Conservation (phyloP, 768 basidiomycete genomes). For the Coprinopsis marcescibilis region DNA sequence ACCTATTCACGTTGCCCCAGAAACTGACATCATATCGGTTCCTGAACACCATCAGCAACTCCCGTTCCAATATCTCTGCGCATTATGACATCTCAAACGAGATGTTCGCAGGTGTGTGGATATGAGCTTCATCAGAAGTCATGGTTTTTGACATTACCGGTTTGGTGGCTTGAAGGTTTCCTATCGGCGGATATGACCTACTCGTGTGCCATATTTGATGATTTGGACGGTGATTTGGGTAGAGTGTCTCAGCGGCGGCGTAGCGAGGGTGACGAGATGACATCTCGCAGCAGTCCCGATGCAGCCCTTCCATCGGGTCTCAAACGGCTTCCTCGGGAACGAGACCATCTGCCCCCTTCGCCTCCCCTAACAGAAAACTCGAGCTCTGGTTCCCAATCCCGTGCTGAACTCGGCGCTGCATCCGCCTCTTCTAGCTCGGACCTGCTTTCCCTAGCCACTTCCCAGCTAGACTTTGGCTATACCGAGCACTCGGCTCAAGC, state of each 20-base stretch:
- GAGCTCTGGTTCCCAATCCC: not conserved
- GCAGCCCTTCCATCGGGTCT: not conserved
- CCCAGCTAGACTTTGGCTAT: too few relatives aligned
- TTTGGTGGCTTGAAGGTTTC: slow-evolving; percentile 45
- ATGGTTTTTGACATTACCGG: not conserved
- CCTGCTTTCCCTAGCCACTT: not conserved
- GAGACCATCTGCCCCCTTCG: not conserved
- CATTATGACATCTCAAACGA: slow-evolving; percentile 78
- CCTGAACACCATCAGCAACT: slow-evolving; percentile 59
- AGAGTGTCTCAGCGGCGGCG: not conserved
- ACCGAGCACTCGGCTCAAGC: not conserved
- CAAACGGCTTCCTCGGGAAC: not conserved
- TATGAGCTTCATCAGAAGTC: slow-evolving; percentile 9
- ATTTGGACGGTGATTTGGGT: slow-evolving; percentile 52
- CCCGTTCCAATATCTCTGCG: slow-evolving; percentile 63
- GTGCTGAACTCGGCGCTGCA: not conserved
- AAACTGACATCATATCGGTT: slow-evolving; percentile 55
- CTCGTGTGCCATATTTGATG: slow-evolving; percentile 64
- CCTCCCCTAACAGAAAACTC: slow-evolving; percentile 1
- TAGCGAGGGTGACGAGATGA: too few relatives aligned
- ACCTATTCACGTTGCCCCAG: slow-evolving; percentile 48
- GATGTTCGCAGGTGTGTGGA: slow-evolving; percentile 54
- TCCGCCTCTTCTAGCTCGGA: not conserved
- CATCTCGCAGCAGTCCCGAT: not conserved
- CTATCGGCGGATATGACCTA: slow-evolving; percentile 73